Conservation (phyloP, 805 yeast species). For the Pichia kluyveri region DNA sequence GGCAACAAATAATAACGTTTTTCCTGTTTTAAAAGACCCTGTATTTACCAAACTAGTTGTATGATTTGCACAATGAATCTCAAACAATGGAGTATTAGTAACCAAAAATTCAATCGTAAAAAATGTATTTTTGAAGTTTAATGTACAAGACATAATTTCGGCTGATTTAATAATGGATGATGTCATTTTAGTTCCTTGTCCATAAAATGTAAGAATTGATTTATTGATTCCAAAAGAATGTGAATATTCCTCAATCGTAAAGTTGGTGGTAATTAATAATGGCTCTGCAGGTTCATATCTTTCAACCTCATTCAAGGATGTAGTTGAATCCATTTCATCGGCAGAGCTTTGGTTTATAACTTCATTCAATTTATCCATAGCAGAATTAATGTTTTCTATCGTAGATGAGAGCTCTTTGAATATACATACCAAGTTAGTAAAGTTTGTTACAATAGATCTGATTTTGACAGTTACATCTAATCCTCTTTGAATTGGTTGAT, state of each 20-base stretch:
- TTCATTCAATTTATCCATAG: not conserved
- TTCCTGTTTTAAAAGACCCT: conserved; percentile 17
- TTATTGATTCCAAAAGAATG: conserved; percentile 18
- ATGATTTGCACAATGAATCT: conserved; percentile 9
- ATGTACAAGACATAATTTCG: conserved; percentile 16
- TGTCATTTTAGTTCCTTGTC: conserved; percentile 12
- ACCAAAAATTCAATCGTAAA: conserved; percentile 8
- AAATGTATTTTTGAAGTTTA: conserved; percentile 8
- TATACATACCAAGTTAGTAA: conserved; percentile 5
- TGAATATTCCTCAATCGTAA: conserved; percentile 14
- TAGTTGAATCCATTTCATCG: conserved; percentile 5
- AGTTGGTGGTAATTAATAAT: conserved; percentile 12
- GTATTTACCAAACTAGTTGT: conserved; percentile 13
- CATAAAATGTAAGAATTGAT: conserved; percentile 11
- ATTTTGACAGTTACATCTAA: conserved; percentile 15
- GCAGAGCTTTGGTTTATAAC: not conserved
- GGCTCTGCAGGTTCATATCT: conserved; percentile 8
- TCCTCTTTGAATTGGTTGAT: conserved; percentile 12
- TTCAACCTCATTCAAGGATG: conserved; percentile 2
- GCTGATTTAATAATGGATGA: conserved; percentile 12
- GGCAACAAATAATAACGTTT: conserved; percentile 13
- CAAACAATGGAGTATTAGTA: conserved; percentile 8
- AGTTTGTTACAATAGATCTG: conserved; percentile 11
- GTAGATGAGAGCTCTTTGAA: conserved; percentile 1
- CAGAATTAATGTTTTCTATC: not conserved